These are phyloP conservation scores for Vaccinium corymbosum DNA, from an alignment of 148 eudicot species.

Conservation along the genomic window DNA sequence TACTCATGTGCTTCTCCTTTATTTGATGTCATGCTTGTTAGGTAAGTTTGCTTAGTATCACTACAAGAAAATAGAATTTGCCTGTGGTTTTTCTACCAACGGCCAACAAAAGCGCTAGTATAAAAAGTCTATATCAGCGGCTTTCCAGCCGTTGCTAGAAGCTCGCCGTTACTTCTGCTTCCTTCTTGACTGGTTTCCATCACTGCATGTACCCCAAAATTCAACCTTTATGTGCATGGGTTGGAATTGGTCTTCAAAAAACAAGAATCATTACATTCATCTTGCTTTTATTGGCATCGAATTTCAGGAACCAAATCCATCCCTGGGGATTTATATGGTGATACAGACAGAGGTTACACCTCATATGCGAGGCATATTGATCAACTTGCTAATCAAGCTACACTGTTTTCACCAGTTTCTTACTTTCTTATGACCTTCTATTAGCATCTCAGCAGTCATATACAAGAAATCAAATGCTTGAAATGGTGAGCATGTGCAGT, in stretches of 20 bases:
- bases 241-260: not conserved
- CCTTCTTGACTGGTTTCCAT: not conserved
- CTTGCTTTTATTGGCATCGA: not conserved
- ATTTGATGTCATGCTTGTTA: too few relatives aligned
- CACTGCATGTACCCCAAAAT: not conserved
- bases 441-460: conserved; percentile 86
- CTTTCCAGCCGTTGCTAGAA: too few relatives aligned
- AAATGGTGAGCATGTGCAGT: conserved; percentile 49
- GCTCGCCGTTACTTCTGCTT: not conserved
- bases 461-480: conserved; percentile 70
- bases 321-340: conserved; percentile 52
- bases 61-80: too few relatives aligned
- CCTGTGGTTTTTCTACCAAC: too few relatives aligned
- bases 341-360: conserved; percentile 68
- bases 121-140: too few relatives aligned
- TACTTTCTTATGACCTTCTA: conserved; percentile 5
- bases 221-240: not conserved
- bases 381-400: conserved; percentile 93
- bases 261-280: not conserved
- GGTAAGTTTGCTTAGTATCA: too few relatives aligned
- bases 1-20: too few relatives aligned
- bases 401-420: not conserved
- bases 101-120: too few relatives aligned
- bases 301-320: conserved; percentile 54
- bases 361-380: conserved; percentile 81